Percentiles rank a stretch among this genome's conserved stretches.
Evolutionary conservation across 148 eudicot species (phyloP).

Genomic region (Silene latifolia): DNA sequence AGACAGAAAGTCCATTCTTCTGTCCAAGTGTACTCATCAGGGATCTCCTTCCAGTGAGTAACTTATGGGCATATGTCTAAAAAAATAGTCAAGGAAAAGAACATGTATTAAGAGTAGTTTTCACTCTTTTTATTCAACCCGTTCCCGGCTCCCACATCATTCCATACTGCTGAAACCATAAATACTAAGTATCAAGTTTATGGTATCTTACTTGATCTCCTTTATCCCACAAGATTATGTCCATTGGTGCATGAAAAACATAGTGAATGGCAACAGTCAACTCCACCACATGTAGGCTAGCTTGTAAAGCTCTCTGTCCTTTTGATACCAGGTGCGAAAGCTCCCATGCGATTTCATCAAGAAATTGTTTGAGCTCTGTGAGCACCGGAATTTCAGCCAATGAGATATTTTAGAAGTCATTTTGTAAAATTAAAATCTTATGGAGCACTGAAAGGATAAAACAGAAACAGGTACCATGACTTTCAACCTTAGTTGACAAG

Average conservation of each 20-base stretch:
- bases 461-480: conserved; percentile 40
- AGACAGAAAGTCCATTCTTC: conserved; percentile 50
- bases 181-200: background rate
- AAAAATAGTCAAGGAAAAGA: conserved; percentile 16
- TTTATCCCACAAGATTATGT: conserved; percentile 86
- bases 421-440: background rate
- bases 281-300: conserved; percentile 76
- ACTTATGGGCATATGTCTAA: conserved; percentile 82
- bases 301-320: conserved; percentile 42
- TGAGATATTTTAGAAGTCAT: conserved; percentile 8
- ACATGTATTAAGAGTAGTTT: background rate
- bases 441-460: conserved; percentile 14
- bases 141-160: background rate
- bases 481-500: conserved; percentile 68
- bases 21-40: conserved; percentile 44
- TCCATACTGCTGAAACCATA: background rate
- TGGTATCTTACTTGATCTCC: conserved; percentile 63
- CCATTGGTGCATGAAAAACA: conserved; percentile 81
- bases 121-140: background rate
- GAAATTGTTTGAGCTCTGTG: conserved; percentile 77
- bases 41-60: conserved; percentile 79
- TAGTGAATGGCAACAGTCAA: conserved; percentile 82
- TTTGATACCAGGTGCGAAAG: conserved; percentile 47
- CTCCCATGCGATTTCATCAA: conserved; percentile 79
- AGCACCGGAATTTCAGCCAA: conserved; percentile 22